Evolutionary conservation across 768 basidiomycete species (phyloP).

Genomic region (Mycena latifolia): DNA sequence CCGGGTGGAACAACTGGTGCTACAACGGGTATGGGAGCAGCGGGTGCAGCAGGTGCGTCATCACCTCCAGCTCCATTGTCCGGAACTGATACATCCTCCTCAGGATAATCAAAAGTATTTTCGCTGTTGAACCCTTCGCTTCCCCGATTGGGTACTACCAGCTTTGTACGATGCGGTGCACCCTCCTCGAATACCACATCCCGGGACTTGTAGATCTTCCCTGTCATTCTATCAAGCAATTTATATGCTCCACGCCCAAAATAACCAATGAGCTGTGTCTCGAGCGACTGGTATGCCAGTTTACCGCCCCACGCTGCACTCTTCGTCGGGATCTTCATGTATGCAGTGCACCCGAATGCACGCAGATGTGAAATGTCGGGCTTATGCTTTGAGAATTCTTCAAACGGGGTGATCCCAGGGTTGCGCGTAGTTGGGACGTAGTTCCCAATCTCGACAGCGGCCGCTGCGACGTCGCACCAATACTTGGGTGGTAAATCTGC

Average conservation of each 20-base stretch:
- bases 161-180: background rate
- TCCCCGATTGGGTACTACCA: background rate
- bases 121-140: too few relatives aligned
- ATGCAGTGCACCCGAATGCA: constrained; percentile 41
- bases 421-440: background rate
- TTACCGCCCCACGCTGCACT: too few relatives aligned
- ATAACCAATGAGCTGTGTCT: constrained; percentile 6
- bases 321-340: constrained; percentile 30
- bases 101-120: too few relatives aligned
- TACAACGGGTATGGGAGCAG: background rate
- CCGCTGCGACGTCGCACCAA: constrained; percentile 29
- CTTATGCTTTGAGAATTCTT: background rate
- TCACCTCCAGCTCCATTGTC: too few relatives aligned
- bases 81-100: too few relatives aligned
- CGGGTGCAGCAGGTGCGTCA: background rate
- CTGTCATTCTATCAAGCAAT: background rate
- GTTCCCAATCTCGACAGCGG: background rate
- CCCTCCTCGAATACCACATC: constrained; percentile 5
- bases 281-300: too few relatives aligned
- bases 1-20: too few relatives aligned
- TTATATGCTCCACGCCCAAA: background rate
- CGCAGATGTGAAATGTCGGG: constrained; percentile 35
- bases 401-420: background rate
- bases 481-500: too few relatives aligned
- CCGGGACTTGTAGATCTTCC: constrained; percentile 5